Conservation (phyloP, 2,329 filamentous ascomycete genomes). For the Periconia macrospinosa region DNA sequence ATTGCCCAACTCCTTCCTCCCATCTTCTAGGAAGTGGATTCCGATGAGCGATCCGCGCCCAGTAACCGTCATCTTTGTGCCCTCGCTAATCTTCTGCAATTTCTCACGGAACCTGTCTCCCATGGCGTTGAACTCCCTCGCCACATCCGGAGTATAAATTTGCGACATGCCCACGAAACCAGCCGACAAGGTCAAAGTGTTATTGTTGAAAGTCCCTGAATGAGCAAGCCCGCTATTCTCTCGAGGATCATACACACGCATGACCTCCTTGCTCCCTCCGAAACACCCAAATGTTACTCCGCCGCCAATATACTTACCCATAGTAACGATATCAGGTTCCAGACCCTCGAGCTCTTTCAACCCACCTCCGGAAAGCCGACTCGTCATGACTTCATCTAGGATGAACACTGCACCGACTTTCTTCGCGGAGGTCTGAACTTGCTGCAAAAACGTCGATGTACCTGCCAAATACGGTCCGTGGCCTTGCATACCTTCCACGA, state of each 20-base stretch:
- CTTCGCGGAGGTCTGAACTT: slow-evolving; percentile 53
- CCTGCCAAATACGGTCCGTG: slow-evolving; percentile 61
- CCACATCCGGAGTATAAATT: slow-evolving; percentile 39
- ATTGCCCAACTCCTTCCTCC: slow-evolving; percentile 27
- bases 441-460: slow-evolving; percentile 54
- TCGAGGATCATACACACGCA: slow-evolving; percentile 60
- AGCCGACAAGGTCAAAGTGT: slow-evolving; percentile 62
- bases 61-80: slow-evolving; percentile 42
- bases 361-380: slow-evolving; percentile 22
- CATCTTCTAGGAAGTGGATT: slow-evolving; percentile 38
- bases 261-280: slow-evolving; percentile 62
- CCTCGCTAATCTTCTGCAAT: slow-evolving; percentile 29
- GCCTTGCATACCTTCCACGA: slow-evolving; percentile 70
- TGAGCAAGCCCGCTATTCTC: slow-evolving; percentile 50
- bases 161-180: slow-evolving; percentile 49
- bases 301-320: slow-evolving; percentile 70
- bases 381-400: slow-evolving; percentile 61
- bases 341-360: slow-evolving; percentile 22
- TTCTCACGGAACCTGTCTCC: slow-evolving; percentile 33
- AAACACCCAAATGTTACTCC: slow-evolving; percentile 69
- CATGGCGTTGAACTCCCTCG: slow-evolving; percentile 28
- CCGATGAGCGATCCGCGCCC: slow-evolving; percentile 42
- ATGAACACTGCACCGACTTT: slow-evolving; percentile 62
- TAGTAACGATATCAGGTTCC: slow-evolving; percentile 53
- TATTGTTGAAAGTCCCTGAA: slow-evolving; percentile 71